Evolutionary conservation across 768 basidiomycete genomes (phyloP).

Genomic region (Clathrus columnatus): DNA sequence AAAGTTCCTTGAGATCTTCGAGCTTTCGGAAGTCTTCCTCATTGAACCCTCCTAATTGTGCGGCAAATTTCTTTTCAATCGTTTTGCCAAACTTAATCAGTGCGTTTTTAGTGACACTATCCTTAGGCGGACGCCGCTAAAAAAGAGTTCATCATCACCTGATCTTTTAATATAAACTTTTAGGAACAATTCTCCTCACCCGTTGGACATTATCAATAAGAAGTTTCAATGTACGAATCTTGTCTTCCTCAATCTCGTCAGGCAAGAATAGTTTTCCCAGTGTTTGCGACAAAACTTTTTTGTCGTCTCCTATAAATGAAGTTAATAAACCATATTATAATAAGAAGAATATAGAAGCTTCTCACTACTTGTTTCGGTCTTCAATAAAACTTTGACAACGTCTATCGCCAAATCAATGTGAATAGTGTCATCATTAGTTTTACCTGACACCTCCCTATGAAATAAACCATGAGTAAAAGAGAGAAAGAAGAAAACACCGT

Average conservation of each 20-base stretch:
- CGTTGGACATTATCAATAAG: slow-evolving; percentile 49
- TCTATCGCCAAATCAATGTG: slow-evolving; percentile 55
- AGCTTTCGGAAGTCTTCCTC: slow-evolving; percentile 64
- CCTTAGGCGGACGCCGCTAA: slow-evolving; percentile 49
- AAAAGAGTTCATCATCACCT: slow-evolving; percentile 21
- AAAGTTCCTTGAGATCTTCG: slow-evolving; percentile 51
- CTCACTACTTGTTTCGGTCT: slow-evolving; percentile 45
- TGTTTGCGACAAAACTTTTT: slow-evolving; percentile 56
- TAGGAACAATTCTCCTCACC: slow-evolving; percentile 32
- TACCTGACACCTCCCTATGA: slow-evolving; percentile 33
- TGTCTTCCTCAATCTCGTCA: slow-evolving; percentile 58
- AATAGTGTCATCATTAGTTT: slow-evolving; percentile 30
- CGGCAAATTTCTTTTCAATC: slow-evolving; percentile 63
- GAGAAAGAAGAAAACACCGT: not conserved
- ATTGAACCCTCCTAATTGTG: slow-evolving; percentile 60
- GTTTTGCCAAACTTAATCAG: slow-evolving; percentile 58
- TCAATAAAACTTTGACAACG: slow-evolving; percentile 42
- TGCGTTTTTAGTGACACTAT: slow-evolving; percentile 58
- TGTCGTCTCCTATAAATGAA: slow-evolving; percentile 41
- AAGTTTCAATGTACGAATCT: slow-evolving; percentile 52
- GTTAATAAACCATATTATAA: not conserved
- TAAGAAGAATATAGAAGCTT: not conserved
- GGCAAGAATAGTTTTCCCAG: slow-evolving; percentile 62
- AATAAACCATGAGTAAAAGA: slow-evolving; percentile 5
- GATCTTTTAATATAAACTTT: slow-evolving; percentile 1